phyloP scores from a whole-genome alignment of 2,329 filamentous ascomycete species.

The Fusarium marasasianum region DNA sequence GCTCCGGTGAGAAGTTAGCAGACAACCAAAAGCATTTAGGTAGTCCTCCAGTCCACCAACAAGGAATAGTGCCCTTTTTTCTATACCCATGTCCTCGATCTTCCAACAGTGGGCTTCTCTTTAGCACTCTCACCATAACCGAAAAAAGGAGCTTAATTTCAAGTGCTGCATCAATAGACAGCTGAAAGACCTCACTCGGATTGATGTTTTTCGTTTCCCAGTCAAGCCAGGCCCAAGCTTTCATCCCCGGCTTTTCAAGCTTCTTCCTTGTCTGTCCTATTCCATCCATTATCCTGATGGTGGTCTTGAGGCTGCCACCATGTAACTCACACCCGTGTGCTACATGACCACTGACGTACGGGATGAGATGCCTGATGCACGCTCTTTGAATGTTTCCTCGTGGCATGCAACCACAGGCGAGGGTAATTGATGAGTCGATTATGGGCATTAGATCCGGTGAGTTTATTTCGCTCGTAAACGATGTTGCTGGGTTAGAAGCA shows the following conservation, averaged over 20 bases:
- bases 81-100: conserved; percentile 23
- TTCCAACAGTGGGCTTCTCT: conserved; percentile 11
- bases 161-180: conserved; percentile 5
- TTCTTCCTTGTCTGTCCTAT: conserved; percentile 13
- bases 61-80: conserved; percentile 18
- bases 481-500: neutral
- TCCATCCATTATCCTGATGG: neutral
- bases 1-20: neutral
- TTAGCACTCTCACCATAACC: conserved; percentile 8
- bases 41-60: conserved; percentile 16
- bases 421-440: neutral
- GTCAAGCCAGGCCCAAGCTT: conserved; percentile 18
- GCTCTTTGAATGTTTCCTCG: conserved; percentile 22
- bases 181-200: conserved; percentile 2
- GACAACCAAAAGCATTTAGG: neutral
- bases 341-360: conserved; percentile 27
- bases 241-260: conserved; percentile 28
- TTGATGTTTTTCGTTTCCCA: neutral
- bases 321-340: conserved; percentile 14
- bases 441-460: neutral
- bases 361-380: conserved; percentile 23
- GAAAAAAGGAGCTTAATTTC: conserved; percentile 13
- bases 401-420: conserved; percentile 5
- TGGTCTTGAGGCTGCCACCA: conserved; percentile 14
- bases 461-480: neutral